These are phyloP conservation scores for Podospora bellae-mahoneyi DNA, from an alignment of 495 filamentous ascomycete genomes.

Conservation along the genomic window DNA sequence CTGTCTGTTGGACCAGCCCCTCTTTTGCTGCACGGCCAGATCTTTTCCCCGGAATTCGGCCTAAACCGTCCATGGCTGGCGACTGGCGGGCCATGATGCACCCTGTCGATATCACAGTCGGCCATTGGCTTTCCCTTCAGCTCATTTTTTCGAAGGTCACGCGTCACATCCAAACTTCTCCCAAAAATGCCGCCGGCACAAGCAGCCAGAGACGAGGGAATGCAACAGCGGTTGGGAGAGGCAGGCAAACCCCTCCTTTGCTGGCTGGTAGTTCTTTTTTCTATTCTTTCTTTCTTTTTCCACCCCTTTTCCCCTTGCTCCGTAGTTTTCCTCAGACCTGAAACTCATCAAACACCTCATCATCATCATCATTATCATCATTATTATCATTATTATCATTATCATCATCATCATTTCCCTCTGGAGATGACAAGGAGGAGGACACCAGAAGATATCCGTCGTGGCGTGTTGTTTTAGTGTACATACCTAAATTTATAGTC, in stretches of 20 bases:
- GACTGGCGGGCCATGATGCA: conserved; percentile 3
- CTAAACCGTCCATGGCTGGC: conserved; percentile 1
- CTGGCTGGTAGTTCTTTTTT: not conserved
- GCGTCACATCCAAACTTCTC: conserved; percentile 2
- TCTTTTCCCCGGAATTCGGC: conserved; percentile 27
- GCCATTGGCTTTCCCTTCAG: not conserved
- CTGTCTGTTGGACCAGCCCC: not conserved
- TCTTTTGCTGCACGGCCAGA: not conserved
- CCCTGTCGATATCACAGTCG: conserved; percentile 21
- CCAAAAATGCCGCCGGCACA: conserved; percentile 5
- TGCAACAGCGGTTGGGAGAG: not conserved
- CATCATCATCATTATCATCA: not conserved
- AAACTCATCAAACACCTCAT: not conserved
- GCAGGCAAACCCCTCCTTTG: not conserved
- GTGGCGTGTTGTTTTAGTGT: not conserved
- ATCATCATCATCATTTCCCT: too few species aligned
- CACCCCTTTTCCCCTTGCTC: not conserved
- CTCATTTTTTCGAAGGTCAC: conserved; percentile 9
- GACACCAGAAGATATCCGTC: not conserved
- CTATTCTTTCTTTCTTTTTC: not conserved
- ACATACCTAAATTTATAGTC: too few species aligned
- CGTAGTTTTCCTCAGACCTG: too few species aligned
- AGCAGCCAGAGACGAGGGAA: not conserved
- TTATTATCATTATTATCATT: too few species aligned
- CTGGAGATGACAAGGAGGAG: too few species aligned